A percentile compares a stretch with the other conserved stretches of the same genome.
Conservation (phyloP, 2,329 filamentous ascomycete genomes). For the Aspergillus hortae region DNA sequence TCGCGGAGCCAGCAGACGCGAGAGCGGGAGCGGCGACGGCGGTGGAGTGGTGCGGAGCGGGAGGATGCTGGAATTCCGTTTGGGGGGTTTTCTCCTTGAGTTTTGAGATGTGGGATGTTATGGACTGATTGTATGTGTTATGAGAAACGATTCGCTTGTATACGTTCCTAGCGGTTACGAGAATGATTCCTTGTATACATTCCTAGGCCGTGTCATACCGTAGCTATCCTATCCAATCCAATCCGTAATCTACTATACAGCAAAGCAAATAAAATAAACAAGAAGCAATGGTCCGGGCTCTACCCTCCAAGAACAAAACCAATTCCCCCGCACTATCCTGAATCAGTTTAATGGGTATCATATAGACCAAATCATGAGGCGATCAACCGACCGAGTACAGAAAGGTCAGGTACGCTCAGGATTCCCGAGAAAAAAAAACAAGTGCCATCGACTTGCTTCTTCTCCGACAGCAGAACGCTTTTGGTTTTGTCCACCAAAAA, state of each 20-base stretch:
- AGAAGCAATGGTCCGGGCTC: background rate
- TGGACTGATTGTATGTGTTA: background rate
- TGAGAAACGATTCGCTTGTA: background rate
- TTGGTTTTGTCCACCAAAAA: background rate
- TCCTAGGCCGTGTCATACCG: background rate
- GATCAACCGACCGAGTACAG: background rate
- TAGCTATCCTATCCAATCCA: background rate
- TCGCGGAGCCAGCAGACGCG: constrained; percentile 11
- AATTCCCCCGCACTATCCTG: background rate
- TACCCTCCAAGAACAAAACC: background rate
- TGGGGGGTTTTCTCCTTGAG: constrained; percentile 3
- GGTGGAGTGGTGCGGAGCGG: constrained; percentile 18
- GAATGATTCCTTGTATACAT: background rate
- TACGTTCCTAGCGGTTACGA: background rate
- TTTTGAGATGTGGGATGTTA: background rate
- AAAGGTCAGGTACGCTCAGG: background rate
- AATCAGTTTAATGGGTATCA: constrained; percentile 8
- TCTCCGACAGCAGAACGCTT: background rate
- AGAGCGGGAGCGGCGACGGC: constrained; percentile 18
- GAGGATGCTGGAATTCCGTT: constrained; percentile 10
- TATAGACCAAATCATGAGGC: constrained; percentile 5
- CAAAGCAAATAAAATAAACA: background rate
- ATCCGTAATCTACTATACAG: background rate
- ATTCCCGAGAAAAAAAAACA: background rate
- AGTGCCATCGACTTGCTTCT: background rate